Evolutionary conservation across 495 filamentous ascomycete genomes (phyloP), one percentile per base, ranked within the genome.

Genomic region (Trichoderma parareesei): DNA sequence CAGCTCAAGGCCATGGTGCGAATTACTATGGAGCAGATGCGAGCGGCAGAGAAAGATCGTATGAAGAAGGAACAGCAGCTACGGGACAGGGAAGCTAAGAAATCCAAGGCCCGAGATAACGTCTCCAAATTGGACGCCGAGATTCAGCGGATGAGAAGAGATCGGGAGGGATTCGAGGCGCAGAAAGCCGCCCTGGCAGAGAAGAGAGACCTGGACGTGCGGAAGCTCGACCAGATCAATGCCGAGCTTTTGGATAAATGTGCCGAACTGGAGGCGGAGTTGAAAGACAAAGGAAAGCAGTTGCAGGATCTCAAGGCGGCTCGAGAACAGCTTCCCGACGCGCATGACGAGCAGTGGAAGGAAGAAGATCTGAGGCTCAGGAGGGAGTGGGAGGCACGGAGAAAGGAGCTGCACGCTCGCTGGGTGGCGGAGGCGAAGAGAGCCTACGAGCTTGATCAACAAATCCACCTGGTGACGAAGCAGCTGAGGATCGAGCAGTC

Each of bases 1-100:
- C 88, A 89, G 70, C 73, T 97, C 38, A 90, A 87, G 70, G 89
- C 87, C 64, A 89, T 97, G 68, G 89, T 93, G 40, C 85, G 89
- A 59, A 83, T 84, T 38, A 80, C 94, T 33, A 92, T 97, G 69
- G 87, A 91, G 40, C 79, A 87, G 61, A 97, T 96, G 75, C 83
- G 91, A 61, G 82, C 85, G n/a, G 91, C 92, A 10, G 88, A 96
- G 71, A 88, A 88, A 63, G 85, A 87, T 69, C 90, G 89, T 71
- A 79, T 83, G 0, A 88, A 91, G 68, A 92, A 90, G 68, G 92
- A 98, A 69, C 92, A 91, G 77, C 73, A 79, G 64, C 80, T 93
- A 67, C 87, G 85, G 74, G 87, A 91, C 59, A 92, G 89, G 76
- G 80, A 89, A 62, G 77, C 85, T 46, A 89, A 92, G 67, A 79